phyloP scores from a whole-genome alignment of 139 green algal species.

The Tetradesmus lagerheimii region DNA sequence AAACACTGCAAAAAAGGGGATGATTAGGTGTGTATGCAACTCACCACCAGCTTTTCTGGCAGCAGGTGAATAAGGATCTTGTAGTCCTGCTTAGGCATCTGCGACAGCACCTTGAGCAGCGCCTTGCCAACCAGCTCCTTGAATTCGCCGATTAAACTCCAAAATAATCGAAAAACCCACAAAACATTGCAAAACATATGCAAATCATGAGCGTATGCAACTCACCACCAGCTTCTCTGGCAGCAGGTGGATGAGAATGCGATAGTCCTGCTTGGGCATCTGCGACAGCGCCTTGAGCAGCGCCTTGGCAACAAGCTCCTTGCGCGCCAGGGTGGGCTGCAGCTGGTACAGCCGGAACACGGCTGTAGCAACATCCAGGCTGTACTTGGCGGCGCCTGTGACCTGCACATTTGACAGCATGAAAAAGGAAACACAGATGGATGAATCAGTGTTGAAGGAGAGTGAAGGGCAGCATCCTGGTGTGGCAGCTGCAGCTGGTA shows the following conservation, averaged over 20 bases:
- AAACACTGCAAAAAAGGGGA: too few species aligned
- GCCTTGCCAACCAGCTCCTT: conserved; percentile 60
- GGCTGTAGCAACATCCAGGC: conserved; percentile 61
- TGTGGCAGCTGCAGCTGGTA: conserved; percentile 72
- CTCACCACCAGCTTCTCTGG: conserved; percentile 61
- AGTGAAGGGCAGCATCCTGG: too few species aligned
- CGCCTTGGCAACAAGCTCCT: conserved; percentile 53
- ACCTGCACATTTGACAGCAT: conserved; percentile 7
- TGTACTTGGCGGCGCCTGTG: conserved; percentile 44
- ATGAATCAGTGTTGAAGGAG: too few species aligned
- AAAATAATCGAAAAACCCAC: too few species aligned
- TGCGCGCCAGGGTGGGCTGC: conserved; percentile 49
- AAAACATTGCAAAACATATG: too few species aligned
- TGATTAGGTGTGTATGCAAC: too few species aligned
- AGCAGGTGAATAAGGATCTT: conserved; percentile 61
- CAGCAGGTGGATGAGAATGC: conserved; percentile 61
- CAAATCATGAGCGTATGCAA: too few species aligned
- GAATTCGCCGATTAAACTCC: too few species aligned
- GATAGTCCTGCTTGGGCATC: conserved; percentile 66
- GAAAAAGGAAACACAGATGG: too few species aligned
- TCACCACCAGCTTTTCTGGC: conserved; percentile 60
- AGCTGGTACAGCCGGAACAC: conserved; percentile 74
- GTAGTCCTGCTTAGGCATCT: conserved; percentile 66
- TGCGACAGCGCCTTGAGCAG: conserved; percentile 68
- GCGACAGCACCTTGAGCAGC: conserved; percentile 65